These are phyloP conservation scores for Colletotrichum cordylinicola DNA, from an alignment of 2,329 filamentous ascomycete genomes.

Conservation along the genomic window DNA sequence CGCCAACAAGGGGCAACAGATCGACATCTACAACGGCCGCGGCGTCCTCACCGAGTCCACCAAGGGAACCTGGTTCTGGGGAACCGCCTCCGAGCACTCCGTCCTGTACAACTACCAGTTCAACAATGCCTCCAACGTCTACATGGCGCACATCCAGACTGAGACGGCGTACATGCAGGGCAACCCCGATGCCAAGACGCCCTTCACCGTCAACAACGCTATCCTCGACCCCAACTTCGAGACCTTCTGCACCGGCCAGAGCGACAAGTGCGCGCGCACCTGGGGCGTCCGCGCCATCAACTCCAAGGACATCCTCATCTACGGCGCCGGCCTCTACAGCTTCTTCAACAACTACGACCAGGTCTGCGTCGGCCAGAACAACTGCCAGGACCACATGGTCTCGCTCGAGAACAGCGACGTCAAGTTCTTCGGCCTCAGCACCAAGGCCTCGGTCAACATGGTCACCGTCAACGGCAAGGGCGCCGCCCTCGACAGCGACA, in stretches of 20 bases:
- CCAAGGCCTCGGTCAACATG: slow-evolving; percentile 79
- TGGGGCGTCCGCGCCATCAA: slow-evolving; percentile 77
- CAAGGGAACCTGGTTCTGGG: slow-evolving; percentile 82
- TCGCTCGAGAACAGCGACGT: slow-evolving; percentile 70
- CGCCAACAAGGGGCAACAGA: slow-evolving; percentile 70
- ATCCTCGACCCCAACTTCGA: slow-evolving; percentile 75
- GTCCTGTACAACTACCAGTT: slow-evolving; percentile 87
- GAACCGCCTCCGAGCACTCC: slow-evolving; percentile 71
- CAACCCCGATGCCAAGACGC: slow-evolving; percentile 75
- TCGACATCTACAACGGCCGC: slow-evolving; percentile 88
- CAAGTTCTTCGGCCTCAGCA: slow-evolving; percentile 72
- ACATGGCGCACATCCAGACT: slow-evolving; percentile 83
- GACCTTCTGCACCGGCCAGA: slow-evolving; percentile 51
- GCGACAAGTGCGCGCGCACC: slow-evolving; percentile 67
- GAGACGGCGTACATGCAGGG: slow-evolving; percentile 91
- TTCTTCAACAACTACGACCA: slow-evolving; percentile 87
- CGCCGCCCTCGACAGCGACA: slow-evolving; percentile 62
- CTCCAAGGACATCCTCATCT: slow-evolving; percentile 71
- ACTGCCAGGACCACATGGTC: slow-evolving; percentile 81
- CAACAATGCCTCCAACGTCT: slow-evolving; percentile 77
- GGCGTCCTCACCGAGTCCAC: slow-evolving; percentile 80
- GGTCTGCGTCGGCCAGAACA: slow-evolving; percentile 68
- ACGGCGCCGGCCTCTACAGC: slow-evolving; percentile 78
- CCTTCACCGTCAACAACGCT: slow-evolving; percentile 62
- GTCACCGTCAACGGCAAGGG: slow-evolving; percentile 65